Evolutionary conservation across 345 rosid species (phyloP).

Genomic region (Punica granatum): DNA sequence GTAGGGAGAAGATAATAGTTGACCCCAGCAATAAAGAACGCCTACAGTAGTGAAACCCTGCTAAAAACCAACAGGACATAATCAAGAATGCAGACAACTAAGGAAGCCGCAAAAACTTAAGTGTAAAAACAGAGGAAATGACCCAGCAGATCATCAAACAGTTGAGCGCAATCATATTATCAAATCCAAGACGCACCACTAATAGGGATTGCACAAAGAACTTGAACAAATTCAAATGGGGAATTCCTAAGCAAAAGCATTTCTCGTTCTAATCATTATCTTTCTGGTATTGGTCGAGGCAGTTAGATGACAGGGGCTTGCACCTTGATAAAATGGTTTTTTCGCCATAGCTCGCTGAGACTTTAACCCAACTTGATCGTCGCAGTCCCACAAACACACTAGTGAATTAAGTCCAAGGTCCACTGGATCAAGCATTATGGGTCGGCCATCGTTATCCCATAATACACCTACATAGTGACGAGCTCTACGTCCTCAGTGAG

Average conservation of each 20-base stretch:
- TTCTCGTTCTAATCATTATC: background rate
- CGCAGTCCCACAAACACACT: no score
- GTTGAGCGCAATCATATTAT: background rate
- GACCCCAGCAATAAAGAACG: conserved; percentile 62
- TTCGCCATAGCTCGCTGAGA: no score
- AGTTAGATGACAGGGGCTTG: background rate
- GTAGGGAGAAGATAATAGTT: conserved; percentile 55
- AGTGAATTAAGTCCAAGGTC: no score
- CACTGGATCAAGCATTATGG: no score
- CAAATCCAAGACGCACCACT: background rate
- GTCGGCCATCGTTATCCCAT: no score
- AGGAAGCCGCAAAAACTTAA: background rate
- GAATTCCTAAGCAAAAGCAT: background rate
- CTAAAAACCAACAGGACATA: conserved; percentile 7
- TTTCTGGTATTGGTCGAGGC: background rate
- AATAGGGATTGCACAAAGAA: background rate
- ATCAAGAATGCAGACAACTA: background rate
- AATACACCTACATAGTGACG: no score
- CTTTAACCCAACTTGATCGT: no score
- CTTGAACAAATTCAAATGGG: background rate
- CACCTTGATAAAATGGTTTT: background rate
- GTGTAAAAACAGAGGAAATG: no score
- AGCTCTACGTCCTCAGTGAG: no score
- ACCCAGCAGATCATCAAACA: no score
- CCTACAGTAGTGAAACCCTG: conserved; percentile 65